Percentiles rank a stretch among this genome's conserved stretches.
These are phyloP conservation scores for Penstemon barbatus DNA, from an alignment of 257 asterid genomes.

Conservation along the genomic window DNA sequence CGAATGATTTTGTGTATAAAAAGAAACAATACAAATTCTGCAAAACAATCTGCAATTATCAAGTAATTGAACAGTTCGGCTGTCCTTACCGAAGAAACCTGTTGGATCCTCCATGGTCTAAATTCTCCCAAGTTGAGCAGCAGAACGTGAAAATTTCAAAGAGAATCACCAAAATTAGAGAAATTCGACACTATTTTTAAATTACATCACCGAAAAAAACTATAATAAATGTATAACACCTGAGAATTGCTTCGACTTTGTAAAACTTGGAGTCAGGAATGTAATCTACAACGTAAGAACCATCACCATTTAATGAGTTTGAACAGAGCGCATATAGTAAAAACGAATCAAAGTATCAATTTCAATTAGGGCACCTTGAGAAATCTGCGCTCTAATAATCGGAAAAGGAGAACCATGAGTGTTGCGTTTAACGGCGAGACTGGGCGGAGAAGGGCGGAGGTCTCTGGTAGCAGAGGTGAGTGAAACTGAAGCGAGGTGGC, in stretches of 20 bases:
- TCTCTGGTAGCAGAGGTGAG: conserved; percentile 24
- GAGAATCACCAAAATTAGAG: conserved; percentile 19
- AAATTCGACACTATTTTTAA: not conserved
- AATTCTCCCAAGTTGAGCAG: conserved; percentile 33
- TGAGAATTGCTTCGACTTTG: conserved; percentile 91
- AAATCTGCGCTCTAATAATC: conserved; percentile 45
- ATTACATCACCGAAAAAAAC: not conserved
- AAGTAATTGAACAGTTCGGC: conserved; percentile 15
- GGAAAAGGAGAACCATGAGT: conserved; percentile 35
- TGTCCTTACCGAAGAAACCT: conserved; percentile 84
- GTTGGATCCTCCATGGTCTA: conserved; percentile 93
- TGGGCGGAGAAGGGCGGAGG: conserved; percentile 32
- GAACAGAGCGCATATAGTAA: not conserved
- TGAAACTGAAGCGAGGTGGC: conserved; percentile 32
- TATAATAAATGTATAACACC: conserved; percentile 37
- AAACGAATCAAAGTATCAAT: not conserved
- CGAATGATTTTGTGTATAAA: too few relatives aligned
- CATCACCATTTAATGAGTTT: conserved; percentile 26
- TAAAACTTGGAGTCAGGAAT: conserved; percentile 73
- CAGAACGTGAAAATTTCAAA: conserved; percentile 17
- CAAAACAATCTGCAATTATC: not conserved
- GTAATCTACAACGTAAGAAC: conserved; percentile 44
- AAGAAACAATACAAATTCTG: not conserved
- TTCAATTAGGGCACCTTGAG: conserved; percentile 39
- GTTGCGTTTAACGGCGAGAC: conserved; percentile 30